Evolutionary conservation across 2,329 filamentous ascomycete genomes (phyloP), one percentile per base, ranked within the genome.

Genomic region (Cladophialophora immunda): DNA sequence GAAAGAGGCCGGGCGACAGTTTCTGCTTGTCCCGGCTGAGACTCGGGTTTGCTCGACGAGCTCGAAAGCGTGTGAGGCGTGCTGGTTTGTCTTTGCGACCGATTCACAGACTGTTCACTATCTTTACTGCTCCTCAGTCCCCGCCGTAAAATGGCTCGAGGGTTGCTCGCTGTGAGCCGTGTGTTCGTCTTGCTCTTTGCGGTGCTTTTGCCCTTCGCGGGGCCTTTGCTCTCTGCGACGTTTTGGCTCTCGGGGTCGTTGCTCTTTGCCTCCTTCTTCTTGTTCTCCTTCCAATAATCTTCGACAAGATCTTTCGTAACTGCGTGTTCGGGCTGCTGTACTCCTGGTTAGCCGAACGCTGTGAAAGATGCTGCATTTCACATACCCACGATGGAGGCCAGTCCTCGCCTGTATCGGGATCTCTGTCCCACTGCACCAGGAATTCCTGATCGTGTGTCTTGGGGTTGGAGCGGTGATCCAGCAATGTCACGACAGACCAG

Each of bases 391-490:
- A 59, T 36, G 73, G 72, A n/a, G 60, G 34, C 32, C 32, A 72
- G 15, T 54, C 65, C 64, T 75, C 68, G 25, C 61, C 52, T 13
- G 53, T 71, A 30, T 55, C 22, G 47, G 71, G 68, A 62, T 73
- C 67, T 11, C 41, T 34, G 45, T 64, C 63, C 72, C 72, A 74
- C 56, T 68, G 58, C 8, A 74, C 63, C 22, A 70, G 63, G 58
- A 69, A 72, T 58, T 70, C 50, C 29, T 34, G 65, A 19, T 1
- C 15, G 11, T 38, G 6, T 4, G 25, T 34, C 38, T 67, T 67
- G 52, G 58, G 60, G 45, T 52, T 27, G 61, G 74, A 75, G 73
- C 75, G 76, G 47, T 75, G 68, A 45, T 83, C 80, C 74, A 85
- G 17, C 17, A 73, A 69, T 54, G 29, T 36, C 4, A 47, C 52